Evolutionary conservation across 2,329 filamentous ascomycete species (phyloP).

Genomic region (Aureobasidium subglaciale): DNA sequence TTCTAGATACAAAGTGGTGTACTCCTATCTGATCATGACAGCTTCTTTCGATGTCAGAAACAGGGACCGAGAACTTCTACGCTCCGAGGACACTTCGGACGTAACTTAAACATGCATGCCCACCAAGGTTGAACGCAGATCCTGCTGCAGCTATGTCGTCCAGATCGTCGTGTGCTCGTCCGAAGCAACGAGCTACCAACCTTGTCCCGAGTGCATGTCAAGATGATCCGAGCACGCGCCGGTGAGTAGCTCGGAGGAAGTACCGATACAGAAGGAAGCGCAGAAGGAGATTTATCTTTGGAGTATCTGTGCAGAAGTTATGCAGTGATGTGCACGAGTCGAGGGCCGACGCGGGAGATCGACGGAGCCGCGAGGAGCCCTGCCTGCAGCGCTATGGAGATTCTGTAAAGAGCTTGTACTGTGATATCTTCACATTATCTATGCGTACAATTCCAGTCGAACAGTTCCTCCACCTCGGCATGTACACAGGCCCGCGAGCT

Average conservation of each 20-base stretch:
- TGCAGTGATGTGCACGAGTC: not conserved
- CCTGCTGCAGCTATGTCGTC: not conserved
- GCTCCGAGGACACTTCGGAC: not conserved
- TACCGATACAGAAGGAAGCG: not conserved
- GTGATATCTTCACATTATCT: no score
- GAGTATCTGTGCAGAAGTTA: not conserved
- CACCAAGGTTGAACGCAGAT: not conserved
- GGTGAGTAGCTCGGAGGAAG: not conserved
- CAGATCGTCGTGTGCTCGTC: not conserved
- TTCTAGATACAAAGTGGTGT: not conserved
- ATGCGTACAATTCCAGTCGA: not conserved
- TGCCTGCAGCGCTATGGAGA: no score
- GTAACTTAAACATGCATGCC: not conserved
- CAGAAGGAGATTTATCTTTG: not conserved
- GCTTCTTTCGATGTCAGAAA: not conserved
- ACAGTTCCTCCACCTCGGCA: not conserved
- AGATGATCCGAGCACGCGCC: not conserved
- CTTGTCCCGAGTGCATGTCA: not conserved
- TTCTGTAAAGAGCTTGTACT: no score
- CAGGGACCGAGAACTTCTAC: not conserved
- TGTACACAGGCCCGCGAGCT: not conserved
- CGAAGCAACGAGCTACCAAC: not conserved
- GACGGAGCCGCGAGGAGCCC: not conserved
- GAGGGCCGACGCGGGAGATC: not conserved
- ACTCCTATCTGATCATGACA: not conserved